Conservation (phyloP, 306 rosid species). For the Geum urbanum region DNA sequence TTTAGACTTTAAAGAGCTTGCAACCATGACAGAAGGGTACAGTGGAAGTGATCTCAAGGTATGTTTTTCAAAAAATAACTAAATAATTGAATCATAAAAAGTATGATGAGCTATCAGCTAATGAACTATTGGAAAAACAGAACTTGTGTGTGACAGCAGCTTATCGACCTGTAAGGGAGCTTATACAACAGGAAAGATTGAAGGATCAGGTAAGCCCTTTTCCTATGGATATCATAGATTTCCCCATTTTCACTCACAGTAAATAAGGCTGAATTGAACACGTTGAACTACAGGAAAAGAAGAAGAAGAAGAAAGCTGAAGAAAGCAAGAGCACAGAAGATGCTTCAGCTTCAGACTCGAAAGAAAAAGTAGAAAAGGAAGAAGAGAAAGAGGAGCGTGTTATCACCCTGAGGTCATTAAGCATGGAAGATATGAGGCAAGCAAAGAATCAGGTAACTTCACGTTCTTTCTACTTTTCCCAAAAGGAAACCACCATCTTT, state of each 20-base stretch:
- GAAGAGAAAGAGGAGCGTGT: slow-evolving; percentile 52
- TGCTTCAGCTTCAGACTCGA: slow-evolving; percentile 36
- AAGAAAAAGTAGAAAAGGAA: slow-evolving; percentile 49
- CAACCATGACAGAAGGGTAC: slow-evolving; percentile 73
- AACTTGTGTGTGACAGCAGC: slow-evolving; percentile 90
- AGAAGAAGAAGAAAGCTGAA: slow-evolving; percentile 44
- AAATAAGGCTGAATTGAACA: slow-evolving; percentile 8
- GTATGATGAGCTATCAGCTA: slow-evolving; percentile 20
- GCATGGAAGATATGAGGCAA: slow-evolving; percentile 88
- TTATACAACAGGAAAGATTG: slow-evolving; percentile 67
- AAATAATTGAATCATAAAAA: slow-evolving; percentile 6
- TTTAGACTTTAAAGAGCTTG: slow-evolving; percentile 72
- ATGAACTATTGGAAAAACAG: slow-evolving; percentile 48
- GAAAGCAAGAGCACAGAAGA: slow-evolving; percentile 48
- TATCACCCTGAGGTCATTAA: slow-evolving; percentile 62
- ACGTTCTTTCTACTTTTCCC: neutral
- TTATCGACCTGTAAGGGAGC: slow-evolving; percentile 88
- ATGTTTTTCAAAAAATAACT: slow-evolving; percentile 14
- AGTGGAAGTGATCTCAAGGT: slow-evolving; percentile 98
- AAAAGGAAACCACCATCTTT: neutral
- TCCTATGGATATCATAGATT: slow-evolving; percentile 3
- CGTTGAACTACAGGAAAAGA: slow-evolving; percentile 56
- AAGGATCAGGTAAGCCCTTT: slow-evolving; percentile 62
- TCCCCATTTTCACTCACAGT: neutral
- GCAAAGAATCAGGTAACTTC: slow-evolving; percentile 79